Evolutionary conservation across 148 eudicot genomes (phyloP).

Genomic region (Spergularia marina): DNA sequence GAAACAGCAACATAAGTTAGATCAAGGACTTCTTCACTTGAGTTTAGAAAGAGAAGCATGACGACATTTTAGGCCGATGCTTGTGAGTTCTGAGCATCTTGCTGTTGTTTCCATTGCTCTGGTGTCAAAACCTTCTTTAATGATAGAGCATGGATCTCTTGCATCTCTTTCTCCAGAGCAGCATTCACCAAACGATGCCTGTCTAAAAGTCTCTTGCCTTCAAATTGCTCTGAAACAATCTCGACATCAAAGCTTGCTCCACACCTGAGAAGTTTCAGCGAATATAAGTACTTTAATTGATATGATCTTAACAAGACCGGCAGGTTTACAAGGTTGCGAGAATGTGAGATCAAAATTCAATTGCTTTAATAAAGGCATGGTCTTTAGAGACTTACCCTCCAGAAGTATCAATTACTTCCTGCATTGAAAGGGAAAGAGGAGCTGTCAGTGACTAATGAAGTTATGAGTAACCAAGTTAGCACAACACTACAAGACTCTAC

Average conservation of each 20-base stretch:
- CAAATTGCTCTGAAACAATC: slow-evolving; percentile 75
- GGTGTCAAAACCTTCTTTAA: slow-evolving; percentile 79
- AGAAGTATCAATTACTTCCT: slow-evolving; percentile 88
- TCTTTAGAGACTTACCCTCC: slow-evolving; percentile 66
- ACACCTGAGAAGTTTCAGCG: slow-evolving; percentile 42
- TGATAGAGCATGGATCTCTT: slow-evolving; percentile 89
- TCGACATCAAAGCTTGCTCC: slow-evolving; percentile 80
- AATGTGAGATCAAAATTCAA: not conserved
- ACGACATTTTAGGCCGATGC: slow-evolving; percentile 35
- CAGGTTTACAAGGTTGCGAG: not conserved
- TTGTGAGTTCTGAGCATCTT: slow-evolving; percentile 53
- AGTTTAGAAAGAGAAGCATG: not conserved
- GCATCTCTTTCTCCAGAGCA: slow-evolving; percentile 76
- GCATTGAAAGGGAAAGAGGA: slow-evolving; percentile 25
- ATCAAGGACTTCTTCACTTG: not conserved
- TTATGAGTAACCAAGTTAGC: not conserved
- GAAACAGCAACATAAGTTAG: not conserved
- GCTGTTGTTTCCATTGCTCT: slow-evolving; percentile 80
- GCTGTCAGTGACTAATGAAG: slow-evolving; percentile 5
- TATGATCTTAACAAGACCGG: not conserved
- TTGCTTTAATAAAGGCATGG: not conserved
- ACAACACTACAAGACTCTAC: not conserved
- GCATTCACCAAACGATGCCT: slow-evolving; percentile 93
- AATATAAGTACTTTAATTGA: not conserved
- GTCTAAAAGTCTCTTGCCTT: slow-evolving; percentile 84